A percentile compares a stretch with the other conserved stretches of the same genome.
phyloP scores from a whole-genome alignment of 2,329 filamentous ascomycete genomes.

The Hymenoscyphus fructigenus region DNA sequence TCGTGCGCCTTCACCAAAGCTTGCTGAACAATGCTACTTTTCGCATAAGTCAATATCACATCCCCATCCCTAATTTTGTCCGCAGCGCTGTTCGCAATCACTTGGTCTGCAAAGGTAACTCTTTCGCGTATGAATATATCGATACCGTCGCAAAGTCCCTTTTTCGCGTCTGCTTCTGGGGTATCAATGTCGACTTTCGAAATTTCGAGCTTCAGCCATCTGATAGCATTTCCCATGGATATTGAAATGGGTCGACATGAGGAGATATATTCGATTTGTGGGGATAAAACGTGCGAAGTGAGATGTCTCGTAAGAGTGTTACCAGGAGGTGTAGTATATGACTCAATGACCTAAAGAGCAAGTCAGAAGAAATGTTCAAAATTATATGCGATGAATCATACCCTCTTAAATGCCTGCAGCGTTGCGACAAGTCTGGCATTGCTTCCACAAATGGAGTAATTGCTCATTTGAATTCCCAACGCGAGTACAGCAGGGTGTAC shows the following conservation, averaged over 20 bases:
- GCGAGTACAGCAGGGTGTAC: conserved; percentile 85
- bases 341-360: conserved; percentile 71
- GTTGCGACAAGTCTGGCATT: conserved; percentile 86
- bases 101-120: conserved; percentile 80
- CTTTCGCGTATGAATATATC: conserved; percentile 89
- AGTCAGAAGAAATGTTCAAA: background rate
- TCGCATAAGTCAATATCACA: conserved; percentile 82
- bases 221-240: conserved; percentile 94
- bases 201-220: conserved; percentile 90
- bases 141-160: conserved; percentile 73
- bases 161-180: conserved; percentile 79
- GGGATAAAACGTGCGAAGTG: conserved; percentile 84
- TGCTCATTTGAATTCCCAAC: conserved; percentile 81
- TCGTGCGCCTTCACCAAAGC: conserved; percentile 72
- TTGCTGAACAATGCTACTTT: conserved; percentile 82
- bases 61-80: conserved; percentile 77
- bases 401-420: conserved; percentile 84
- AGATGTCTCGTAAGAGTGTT: conserved; percentile 88
- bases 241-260: conserved; percentile 95
- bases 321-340: conserved; percentile 85
- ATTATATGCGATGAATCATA: conserved; percentile 40
- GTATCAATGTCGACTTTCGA: conserved; percentile 85
- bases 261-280: conserved; percentile 92
- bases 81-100: conserved; percentile 76
- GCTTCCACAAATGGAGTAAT: conserved; percentile 83